Base-by-base conservation (phyloP, 108 stramenopile species). In the Nitzschia sp. region DNA sequence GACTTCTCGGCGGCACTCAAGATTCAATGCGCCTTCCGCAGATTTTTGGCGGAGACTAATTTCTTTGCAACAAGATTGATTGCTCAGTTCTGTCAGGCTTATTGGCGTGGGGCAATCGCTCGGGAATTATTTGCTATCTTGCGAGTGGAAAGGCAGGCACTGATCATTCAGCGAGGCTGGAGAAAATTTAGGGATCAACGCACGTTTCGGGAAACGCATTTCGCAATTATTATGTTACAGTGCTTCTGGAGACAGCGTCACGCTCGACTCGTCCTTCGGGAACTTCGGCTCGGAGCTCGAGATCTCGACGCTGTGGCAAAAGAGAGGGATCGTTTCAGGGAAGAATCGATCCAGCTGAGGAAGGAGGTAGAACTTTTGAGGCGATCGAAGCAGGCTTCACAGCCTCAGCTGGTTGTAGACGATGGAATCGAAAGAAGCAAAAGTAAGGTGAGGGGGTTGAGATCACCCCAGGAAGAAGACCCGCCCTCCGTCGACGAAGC, bases 261-360 rank as follows among this genome's bases (percentile, higher is more conserved):
- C 6, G 80, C 88, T 0, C 65, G 50, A 23, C 53, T 27, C 17
- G 63, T 63, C 4, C 38, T 85, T 29, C 56, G 61, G 26, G 63
- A 75, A 30, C 72, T 80, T 31, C 58, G 80, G 31, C 74, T 57
- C 56, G 81, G 83, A 48, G 91, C 87, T 15, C 75, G 73, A 36
- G 80, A 85, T 54, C 45, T 88, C 46, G 50, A 47, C 32, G 46
- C 50, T 31, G 76, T 87, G 41, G 77, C 74, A 8, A 57, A 58
- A 17, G 89, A 90, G 65, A 48, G 87, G 33, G 82, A 88, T 61
- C 47, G 63, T n/a, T 75, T 85, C 54, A 77, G 81, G 41, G 52
- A 77, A 35, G 84, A 91, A 56, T 60, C 80, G 56, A 32, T 72
- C 26, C 63, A 73, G 62, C 74, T 88, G 69, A 77, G 75, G 45